Evolutionary conservation across 352 stramenopile genomes (phyloP).

Genomic region (Phytophthora uliginosa): DNA sequence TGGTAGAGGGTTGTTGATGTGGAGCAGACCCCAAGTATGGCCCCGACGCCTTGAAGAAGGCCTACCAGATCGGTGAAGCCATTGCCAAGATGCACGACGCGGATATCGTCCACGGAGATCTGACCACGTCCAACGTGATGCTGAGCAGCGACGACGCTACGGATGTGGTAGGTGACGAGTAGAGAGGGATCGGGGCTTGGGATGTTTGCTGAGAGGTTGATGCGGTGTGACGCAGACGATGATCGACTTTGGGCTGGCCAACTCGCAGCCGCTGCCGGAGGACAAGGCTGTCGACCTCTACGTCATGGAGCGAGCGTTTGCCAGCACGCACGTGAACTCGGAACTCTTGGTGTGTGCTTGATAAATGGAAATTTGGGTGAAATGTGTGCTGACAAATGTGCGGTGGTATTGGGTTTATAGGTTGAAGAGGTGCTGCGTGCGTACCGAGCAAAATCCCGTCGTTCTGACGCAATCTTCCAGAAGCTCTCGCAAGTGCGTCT

Average conservation of each 20-base stretch:
- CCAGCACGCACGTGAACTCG: conserved; percentile 91
- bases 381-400: background rate
- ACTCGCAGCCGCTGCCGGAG: conserved; percentile 86
- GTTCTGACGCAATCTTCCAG: conserved; percentile 83
- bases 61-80: conserved; percentile 87
- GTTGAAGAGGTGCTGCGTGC: conserved; percentile 87
- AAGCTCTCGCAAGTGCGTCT: conserved; percentile 91
- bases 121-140: conserved; percentile 97
- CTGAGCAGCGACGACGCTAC: conserved; percentile 71
- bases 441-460: conserved; percentile 87
- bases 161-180: conserved; percentile 58
- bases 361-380: background rate
- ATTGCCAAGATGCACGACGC: conserved; percentile 94
- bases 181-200: background rate
- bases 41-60: conserved; percentile 64
- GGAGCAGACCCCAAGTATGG: conserved; percentile 63
- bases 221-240: conserved; percentile 57
- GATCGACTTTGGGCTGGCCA: conserved; percentile 90
- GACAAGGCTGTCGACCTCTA: conserved; percentile 96
- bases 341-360: conserved; percentile 67
- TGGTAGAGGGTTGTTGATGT: conserved; percentile 1
- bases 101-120: conserved; percentile 94
- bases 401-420: conserved; percentile 27
- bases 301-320: conserved; percentile 94
- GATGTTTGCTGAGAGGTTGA: conserved; percentile 1